phyloP scores from a whole-genome alignment of 805 yeast species.

The Kodamaea hsintzibuensis region DNA sequence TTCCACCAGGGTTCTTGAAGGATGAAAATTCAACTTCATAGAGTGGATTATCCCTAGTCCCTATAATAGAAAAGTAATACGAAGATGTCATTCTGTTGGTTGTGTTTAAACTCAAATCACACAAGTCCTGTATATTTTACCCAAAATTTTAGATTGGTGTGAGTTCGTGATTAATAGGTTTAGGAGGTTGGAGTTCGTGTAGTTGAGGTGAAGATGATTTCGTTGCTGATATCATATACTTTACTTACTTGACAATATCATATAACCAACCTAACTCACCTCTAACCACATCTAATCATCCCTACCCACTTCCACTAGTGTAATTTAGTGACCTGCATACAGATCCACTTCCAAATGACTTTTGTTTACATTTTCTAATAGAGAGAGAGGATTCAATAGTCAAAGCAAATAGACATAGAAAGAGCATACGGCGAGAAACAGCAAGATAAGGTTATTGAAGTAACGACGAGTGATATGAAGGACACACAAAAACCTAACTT shows the following conservation, averaged over 20 bases:
- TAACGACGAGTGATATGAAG: slow-evolving; percentile 8
- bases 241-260: no score
- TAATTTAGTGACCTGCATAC: background rate
- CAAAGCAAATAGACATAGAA: background rate
- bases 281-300: no score
- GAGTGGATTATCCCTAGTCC: slow-evolving; percentile 80
- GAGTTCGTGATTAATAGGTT: no score
- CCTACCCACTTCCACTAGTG: no score
- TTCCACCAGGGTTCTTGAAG: slow-evolving; percentile 36
- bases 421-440: background rate
- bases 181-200: no score
- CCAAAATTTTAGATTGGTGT: no score
- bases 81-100: slow-evolving; percentile 36
- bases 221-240: no score
- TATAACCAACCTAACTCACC: no score
- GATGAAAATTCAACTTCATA: slow-evolving; percentile 88
- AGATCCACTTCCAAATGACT: background rate
- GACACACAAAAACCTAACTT: slow-evolving; percentile 41
- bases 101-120: background rate
- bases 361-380: slow-evolving; percentile 1
- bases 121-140: background rate
- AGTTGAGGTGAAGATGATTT: no score
- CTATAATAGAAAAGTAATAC: slow-evolving; percentile 84
- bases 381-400: slow-evolving; percentile 1
- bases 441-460: background rate